Percentiles rank a stretch among this genome's conserved stretches.
These are phyloP conservation scores for Lepidium didymum DNA, from an alignment of 345 rosid genomes.

Conservation along the genomic window DNA sequence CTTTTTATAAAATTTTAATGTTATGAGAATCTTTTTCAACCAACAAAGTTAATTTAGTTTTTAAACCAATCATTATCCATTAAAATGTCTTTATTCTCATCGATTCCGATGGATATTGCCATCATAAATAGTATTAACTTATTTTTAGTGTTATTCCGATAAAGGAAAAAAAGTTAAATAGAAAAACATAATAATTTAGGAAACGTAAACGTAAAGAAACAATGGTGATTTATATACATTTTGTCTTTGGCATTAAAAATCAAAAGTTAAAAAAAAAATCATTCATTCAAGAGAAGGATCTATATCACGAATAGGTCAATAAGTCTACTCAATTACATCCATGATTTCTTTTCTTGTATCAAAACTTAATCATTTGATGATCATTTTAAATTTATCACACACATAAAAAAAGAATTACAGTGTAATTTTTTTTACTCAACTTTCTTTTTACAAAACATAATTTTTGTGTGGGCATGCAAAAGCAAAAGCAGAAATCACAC, in stretches of 20 bases:
- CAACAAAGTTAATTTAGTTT: not conserved
- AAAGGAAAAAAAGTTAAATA: not conserved
- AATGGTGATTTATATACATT: not conserved
- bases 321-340: constrained; percentile 20
- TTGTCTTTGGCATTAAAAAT: not conserved
- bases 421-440: too few relatives aligned
- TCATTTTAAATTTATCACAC: not conserved
- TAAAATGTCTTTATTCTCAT: too few relatives aligned
- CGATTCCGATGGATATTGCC: too few relatives aligned
- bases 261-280: not conserved
- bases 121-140: too few relatives aligned
- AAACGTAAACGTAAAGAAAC: not conserved
- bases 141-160: too few relatives aligned
- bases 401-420: too few relatives aligned
- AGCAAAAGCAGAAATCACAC: not conserved
- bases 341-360: constrained; percentile 10
- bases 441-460: too few relatives aligned
- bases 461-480: not conserved
- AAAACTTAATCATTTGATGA: constrained; percentile 21
- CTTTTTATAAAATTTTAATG: not conserved
- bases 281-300: constrained; percentile 5
- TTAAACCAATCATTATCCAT: too few relatives aligned
- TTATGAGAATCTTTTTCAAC: not conserved
- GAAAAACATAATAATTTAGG: not conserved
- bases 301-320: constrained; percentile 5